Base-by-base conservation (phyloP, 2,329 filamentous ascomycete genomes). In the Taxawa tesnikishii region DNA sequence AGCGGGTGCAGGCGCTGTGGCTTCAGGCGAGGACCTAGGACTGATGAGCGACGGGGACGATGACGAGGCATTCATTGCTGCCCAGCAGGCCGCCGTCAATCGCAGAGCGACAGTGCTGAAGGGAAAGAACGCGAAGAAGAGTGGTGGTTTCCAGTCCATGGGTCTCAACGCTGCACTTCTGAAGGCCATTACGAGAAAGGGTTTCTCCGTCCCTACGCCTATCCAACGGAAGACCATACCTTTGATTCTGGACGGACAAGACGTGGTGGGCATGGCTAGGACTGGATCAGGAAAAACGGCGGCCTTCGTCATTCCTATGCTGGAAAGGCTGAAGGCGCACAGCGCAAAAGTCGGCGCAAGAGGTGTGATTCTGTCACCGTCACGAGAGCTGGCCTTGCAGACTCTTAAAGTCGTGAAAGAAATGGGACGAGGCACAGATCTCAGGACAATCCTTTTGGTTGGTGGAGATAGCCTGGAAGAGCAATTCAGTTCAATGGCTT, bases 241-340 rank as follows among this genome's bases (percentile, higher is more conserved):
- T 4, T 66, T 96, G 34, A 75, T 98, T 34, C 67, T 96, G 45
- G 82, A 92, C 39, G 74, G 80, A 33, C 83, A 85, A 59, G 90
- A 98, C 68, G 83, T 96, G n/a, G 88, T 98, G 15, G 92, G 87
- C 43, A 98, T 98, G 90, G 90, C 90, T 6, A 72, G 92, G 43
- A 98, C 92, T n/a, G 90, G 90, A 53, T 96, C 87, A 13, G 90
- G 90, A 63, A 98, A 98, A 65, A 98, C 92, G 1, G 90, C 87
- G 1, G 90, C 90, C 14, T 98, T 98, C 56, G 85, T 96, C 15
- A 92, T 98, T 42, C 90, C 90, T 26, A 94, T 98, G 88, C 85
- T 98, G 39, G 84, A 98, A 62, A 82, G 79, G 43, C 65, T 98
- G 39, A 92, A 87, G 56, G 71, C 75, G 15, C 92, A 98, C 56